Conservation (phyloP, 73 alveolate genomes). For the Paraurostyla sp. region DNA sequence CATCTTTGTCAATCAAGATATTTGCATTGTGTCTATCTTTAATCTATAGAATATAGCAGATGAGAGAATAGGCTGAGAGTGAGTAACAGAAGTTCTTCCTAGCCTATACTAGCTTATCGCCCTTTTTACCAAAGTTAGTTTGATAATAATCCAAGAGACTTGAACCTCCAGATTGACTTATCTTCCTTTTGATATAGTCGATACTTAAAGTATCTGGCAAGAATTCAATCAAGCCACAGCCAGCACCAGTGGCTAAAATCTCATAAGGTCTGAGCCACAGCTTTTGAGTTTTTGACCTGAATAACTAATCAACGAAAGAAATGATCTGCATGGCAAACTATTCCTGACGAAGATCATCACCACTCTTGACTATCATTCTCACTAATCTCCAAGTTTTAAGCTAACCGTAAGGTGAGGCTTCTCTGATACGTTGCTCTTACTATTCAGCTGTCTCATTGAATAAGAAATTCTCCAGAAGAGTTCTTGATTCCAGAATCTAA, state of each 20-base stretch:
- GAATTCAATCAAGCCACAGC: conserved; percentile 92
- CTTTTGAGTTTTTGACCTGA: conserved; percentile 60
- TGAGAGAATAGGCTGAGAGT: conserved; percentile 91
- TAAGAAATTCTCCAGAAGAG: not conserved
- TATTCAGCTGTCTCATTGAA: conserved; percentile 67
- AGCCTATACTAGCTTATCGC: conserved; percentile 59
- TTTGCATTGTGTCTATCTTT: conserved; percentile 97
- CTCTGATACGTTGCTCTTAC: conserved; percentile 76
- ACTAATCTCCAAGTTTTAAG: conserved; percentile 77
- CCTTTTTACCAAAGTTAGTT: conserved; percentile 22
- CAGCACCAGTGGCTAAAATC: conserved; percentile 91
- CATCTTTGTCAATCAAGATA: conserved; percentile 88
- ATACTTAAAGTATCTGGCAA: conserved; percentile 87
- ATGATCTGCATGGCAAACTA: conserved; percentile 86
- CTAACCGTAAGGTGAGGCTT: conserved; percentile 76
- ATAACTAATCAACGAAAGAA: conserved; percentile 63
- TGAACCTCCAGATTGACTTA: conserved; percentile 7
- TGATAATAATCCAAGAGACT: conserved; percentile 31
- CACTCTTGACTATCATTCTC: conserved; percentile 78
- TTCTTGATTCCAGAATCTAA: not conserved
- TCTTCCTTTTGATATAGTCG: conserved; percentile 86
- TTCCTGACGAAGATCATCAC: conserved; percentile 84
- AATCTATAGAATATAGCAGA: conserved; percentile 92
- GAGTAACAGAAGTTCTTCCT: conserved; percentile 83
- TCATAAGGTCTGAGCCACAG: conserved; percentile 84